Evolutionary conservation across 257 asterid species (phyloP).

Genomic region (Linderniella brevidens): DNA sequence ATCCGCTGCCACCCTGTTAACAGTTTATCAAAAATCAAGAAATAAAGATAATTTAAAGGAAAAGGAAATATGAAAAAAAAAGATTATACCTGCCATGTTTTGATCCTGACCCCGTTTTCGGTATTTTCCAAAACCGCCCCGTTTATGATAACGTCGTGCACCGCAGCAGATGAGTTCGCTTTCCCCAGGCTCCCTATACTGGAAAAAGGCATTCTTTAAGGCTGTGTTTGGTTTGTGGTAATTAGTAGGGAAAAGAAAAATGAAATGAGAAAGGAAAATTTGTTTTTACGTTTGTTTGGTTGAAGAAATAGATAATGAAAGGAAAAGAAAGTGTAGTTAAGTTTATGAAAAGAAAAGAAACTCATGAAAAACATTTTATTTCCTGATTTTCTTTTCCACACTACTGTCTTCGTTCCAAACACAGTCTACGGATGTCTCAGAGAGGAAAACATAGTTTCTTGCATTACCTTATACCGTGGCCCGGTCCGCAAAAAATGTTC

Average conservation of each 20-base stretch:
- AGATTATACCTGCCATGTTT: conserved; percentile 76
- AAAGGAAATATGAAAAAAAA: neutral
- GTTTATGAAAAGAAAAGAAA: too few relatives aligned
- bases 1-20: conserved; percentile 84
- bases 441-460: neutral
- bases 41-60: neutral
- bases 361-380: too few relatives aligned
- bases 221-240: too few relatives aligned
- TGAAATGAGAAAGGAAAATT: too few relatives aligned
- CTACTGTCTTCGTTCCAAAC: too few relatives aligned
- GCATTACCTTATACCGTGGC: conserved; percentile 85
- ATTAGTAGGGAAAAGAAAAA: neutral
- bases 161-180: conserved; percentile 24
- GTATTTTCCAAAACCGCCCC: conserved; percentile 37
- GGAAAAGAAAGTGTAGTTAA: too few relatives aligned
- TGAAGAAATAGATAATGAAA: too few relatives aligned
- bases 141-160: conserved; percentile 40
- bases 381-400: too few relatives aligned
- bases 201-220: conserved; percentile 13
- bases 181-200: conserved; percentile 90
- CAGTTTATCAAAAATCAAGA: neutral
- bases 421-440: too few relatives aligned
- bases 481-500: conserved; percentile 40
- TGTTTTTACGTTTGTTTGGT: too few relatives aligned
- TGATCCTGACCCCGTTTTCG: conserved; percentile 67